Evolutionary conservation across 2,329 filamentous ascomycete genomes (phyloP), one percentile per base, ranked within the genome.

Genomic region (Monosporascus sp.): DNA sequence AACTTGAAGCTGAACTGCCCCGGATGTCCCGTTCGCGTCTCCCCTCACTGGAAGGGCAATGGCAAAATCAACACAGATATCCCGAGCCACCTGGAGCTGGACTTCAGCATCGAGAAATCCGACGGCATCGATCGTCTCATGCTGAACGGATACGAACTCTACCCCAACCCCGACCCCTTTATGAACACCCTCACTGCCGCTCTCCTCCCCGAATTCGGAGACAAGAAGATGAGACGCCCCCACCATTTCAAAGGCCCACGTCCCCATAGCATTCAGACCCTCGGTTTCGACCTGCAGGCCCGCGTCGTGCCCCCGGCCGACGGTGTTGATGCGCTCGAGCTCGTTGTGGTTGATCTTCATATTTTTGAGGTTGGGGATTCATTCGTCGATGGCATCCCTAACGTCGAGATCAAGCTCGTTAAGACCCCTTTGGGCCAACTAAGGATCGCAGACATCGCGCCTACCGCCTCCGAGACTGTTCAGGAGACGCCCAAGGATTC

Each of bases 141-240:
- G 38, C 62, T 87, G 53, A 87, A 87, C 67, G 81, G 77, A 53
- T 77, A 79, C 55, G 78, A 82, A 61, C 72, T 88, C 18, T 88
- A 84, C 60, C 80, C 81, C 17, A 69, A 74, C 50, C 67, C 79
- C 57, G 71, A 79, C 63, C 72, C 76, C 1, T 72, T 75, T 65
- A 65, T 65, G 57, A 67, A 69, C 48, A 67, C 69, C 8, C 70
- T 83, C 38, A 69, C 66, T 6, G 80, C 80, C 11, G 61, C 69
- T 14, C 74, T 82, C 52, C 62, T 76, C 36, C 69, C 74, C 41
- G 71, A 75, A 43, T 55, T 65, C 55, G 50, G 54, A 45, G 50
- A 65, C 61, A 54, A 61, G 55, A 65, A 60, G 37, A 65, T 61
- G 38, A 63, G 61, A 50, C 61, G 59, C 37, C 66, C 70, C 25